Evolutionary conservation across 2,329 filamentous ascomycete genomes (phyloP).

Genomic region (Colletotrichum melonis): DNA sequence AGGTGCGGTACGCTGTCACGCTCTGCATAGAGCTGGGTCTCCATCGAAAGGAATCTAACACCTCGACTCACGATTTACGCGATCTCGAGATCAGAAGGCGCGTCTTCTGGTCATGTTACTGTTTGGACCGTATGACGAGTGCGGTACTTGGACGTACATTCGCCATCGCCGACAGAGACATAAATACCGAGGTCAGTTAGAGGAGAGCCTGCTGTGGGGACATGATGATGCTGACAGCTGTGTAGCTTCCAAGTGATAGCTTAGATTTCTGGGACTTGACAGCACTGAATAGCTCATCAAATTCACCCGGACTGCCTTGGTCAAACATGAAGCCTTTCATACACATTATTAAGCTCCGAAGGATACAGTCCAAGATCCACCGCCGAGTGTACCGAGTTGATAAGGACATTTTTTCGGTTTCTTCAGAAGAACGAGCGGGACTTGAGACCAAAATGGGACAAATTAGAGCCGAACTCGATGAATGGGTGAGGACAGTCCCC

Average conservation of each 20-base stretch:
- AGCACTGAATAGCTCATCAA: constrained; percentile 6
- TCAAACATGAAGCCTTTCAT: constrained; percentile 42
- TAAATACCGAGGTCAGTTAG: constrained; percentile 42
- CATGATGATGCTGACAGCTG: not conserved
- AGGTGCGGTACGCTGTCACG: constrained; percentile 45
- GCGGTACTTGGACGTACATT: constrained; percentile 48
- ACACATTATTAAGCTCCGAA: constrained; percentile 41
- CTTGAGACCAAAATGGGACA: constrained; percentile 38
- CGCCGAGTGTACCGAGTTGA: constrained; percentile 39
- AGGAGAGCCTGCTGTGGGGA: too few species aligned
- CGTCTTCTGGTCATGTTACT: constrained; percentile 49
- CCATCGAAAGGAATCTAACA: constrained; percentile 38
- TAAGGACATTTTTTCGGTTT: constrained; percentile 33
- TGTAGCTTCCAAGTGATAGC: constrained; percentile 39
- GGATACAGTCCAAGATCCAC: constrained; percentile 39
- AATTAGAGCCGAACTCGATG: constrained; percentile 38
- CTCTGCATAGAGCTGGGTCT: constrained; percentile 47
- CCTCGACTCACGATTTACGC: constrained; percentile 3
- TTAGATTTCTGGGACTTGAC: constrained; percentile 39
- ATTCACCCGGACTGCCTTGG: constrained; percentile 15
- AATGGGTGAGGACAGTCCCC: constrained; percentile 37
- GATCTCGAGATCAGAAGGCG: constrained; percentile 44
- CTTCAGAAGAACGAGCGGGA: constrained; percentile 4
- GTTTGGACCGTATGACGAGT: constrained; percentile 47
- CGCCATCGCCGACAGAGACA: constrained; percentile 47